Conservation (phyloP, 2,329 filamentous ascomycete species). For the Ramularia endophylla region DNA sequence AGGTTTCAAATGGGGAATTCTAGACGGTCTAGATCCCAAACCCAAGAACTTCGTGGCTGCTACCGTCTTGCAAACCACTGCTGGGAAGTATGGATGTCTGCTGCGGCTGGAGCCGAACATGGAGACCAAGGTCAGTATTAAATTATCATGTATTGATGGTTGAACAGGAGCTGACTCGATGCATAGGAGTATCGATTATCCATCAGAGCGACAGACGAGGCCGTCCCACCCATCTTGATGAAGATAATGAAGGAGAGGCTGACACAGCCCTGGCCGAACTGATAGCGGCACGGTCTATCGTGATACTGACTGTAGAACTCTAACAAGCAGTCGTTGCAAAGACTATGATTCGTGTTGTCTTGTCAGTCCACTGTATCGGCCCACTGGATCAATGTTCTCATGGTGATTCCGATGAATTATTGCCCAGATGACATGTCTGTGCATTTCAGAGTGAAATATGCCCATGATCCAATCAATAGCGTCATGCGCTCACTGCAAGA, state of each 20-base stretch:
- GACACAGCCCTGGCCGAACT: slow-evolving; percentile 39
- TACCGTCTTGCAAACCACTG: slow-evolving; percentile 76
- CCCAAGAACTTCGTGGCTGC: slow-evolving; percentile 89
- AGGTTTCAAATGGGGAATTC: slow-evolving; percentile 83
- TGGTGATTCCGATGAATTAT: no score
- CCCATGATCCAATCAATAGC: no score
- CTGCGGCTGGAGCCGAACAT: slow-evolving; percentile 94
- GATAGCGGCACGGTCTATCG: no score
- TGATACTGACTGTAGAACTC: no score
- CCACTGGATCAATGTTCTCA: no score
- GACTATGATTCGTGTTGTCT: no score
- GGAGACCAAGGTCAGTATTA: slow-evolving; percentile 69
- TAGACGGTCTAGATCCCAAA: slow-evolving; percentile 86
- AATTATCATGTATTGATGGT: neutral
- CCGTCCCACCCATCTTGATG: slow-evolving; percentile 70
- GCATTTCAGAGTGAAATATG: no score
- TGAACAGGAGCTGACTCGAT: slow-evolving; percentile 12
- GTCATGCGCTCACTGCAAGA: no score
- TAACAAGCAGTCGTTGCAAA: no score
- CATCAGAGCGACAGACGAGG: slow-evolving; percentile 87
- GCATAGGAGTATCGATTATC: slow-evolving; percentile 89
- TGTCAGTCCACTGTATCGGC: no score
- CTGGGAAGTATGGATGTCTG: slow-evolving; percentile 90
- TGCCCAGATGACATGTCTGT: no score
- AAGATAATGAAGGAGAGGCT: slow-evolving; percentile 85